phyloP scores from a whole-genome alignment of 2,329 filamentous ascomycete genomes.

The Aureobasidium leucospermi region DNA sequence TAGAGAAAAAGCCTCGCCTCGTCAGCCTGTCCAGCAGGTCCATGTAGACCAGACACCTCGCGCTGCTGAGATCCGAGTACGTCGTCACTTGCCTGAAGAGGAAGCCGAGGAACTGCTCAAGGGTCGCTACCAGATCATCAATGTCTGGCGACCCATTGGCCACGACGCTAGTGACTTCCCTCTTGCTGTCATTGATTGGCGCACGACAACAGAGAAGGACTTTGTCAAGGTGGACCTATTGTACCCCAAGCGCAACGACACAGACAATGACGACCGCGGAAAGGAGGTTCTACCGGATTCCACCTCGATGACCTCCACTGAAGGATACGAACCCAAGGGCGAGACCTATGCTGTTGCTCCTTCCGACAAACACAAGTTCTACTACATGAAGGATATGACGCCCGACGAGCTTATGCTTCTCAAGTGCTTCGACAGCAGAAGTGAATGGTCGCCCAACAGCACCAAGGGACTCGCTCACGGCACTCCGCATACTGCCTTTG shows the following conservation, averaged over 20 bases:
- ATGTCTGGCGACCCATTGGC: slow-evolving; percentile 63
- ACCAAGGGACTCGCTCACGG: slow-evolving; percentile 34
- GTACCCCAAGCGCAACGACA: slow-evolving; percentile 45
- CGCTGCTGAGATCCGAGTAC: slow-evolving; percentile 55
- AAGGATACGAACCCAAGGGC: slow-evolving; percentile 55
- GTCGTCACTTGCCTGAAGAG: slow-evolving; percentile 49
- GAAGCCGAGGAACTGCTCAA: slow-evolving; percentile 52
- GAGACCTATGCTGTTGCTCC: slow-evolving; percentile 56
- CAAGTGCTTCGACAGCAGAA: slow-evolving; percentile 42
- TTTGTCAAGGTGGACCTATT: slow-evolving; percentile 56
- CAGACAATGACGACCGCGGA: slow-evolving; percentile 44
- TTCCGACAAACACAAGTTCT: slow-evolving; percentile 53
- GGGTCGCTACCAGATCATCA: slow-evolving; percentile 59
- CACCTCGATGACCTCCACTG: slow-evolving; percentile 39
- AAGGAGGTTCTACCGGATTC: slow-evolving; percentile 51
- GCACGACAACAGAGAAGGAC: slow-evolving; percentile 49
- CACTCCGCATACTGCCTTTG: slow-evolving; percentile 70
- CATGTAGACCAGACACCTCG: slow-evolving; percentile 64
- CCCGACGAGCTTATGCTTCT: slow-evolving; percentile 47
- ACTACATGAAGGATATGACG: slow-evolving; percentile 62
- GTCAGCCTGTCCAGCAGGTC: slow-evolving; percentile 61
- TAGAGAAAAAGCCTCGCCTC: slow-evolving; percentile 45
- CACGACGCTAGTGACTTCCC: slow-evolving; percentile 59
- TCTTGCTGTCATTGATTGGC: slow-evolving; percentile 61
- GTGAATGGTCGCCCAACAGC: slow-evolving; percentile 34